These are phyloP conservation scores for Pyrenochaeta sp. DNA, from an alignment of 2,329 filamentous ascomycete genomes.

Conservation along the genomic window DNA sequence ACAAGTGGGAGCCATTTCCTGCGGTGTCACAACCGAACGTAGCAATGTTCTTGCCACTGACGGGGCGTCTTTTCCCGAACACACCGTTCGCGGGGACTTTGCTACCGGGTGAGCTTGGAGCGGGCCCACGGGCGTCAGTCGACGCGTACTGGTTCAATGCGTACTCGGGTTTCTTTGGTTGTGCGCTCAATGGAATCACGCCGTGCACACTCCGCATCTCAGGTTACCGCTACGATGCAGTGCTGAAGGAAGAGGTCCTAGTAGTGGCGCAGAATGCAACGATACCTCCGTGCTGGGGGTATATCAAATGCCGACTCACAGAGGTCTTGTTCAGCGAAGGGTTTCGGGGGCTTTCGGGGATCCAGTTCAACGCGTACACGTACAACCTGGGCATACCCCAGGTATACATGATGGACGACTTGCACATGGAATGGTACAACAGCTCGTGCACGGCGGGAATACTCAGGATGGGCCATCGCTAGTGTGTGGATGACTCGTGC, in stretches of 20 bases:
- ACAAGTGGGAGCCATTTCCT: slow-evolving; percentile 53
- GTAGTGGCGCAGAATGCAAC: slow-evolving; percentile 48
- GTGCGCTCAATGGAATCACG: slow-evolving; percentile 51
- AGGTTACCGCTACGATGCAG: slow-evolving; percentile 53
- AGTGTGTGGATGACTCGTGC: slow-evolving; percentile 18
- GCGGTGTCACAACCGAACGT: slow-evolving; percentile 56
- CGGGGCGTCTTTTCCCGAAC: slow-evolving; percentile 31
- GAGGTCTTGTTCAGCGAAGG: slow-evolving; percentile 51
- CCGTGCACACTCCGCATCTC: slow-evolving; percentile 55
- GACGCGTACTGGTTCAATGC: slow-evolving; percentile 61
- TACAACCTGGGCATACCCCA: slow-evolving; percentile 47
- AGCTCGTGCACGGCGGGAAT: slow-evolving; percentile 58
- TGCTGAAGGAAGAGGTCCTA: slow-evolving; percentile 44
- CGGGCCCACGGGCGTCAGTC: slow-evolving; percentile 52
- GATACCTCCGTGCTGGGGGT: slow-evolving; percentile 52
- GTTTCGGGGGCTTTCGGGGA: slow-evolving; percentile 53
- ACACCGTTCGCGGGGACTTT: slow-evolving; percentile 43
- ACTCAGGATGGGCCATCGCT: slow-evolving; percentile 40
- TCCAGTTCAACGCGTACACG: slow-evolving; percentile 58
- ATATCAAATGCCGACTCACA: slow-evolving; percentile 53
- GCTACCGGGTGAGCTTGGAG: slow-evolving; percentile 56
- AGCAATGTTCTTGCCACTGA: slow-evolving; percentile 55
- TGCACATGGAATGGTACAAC: slow-evolving; percentile 59
- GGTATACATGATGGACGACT: slow-evolving; percentile 58
- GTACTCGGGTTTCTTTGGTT: slow-evolving; percentile 56